Evolutionary conservation across 805 yeast species (phyloP), one percentile per base, ranked within the genome.

Genomic region (Saccharomycopsis malanga): DNA sequence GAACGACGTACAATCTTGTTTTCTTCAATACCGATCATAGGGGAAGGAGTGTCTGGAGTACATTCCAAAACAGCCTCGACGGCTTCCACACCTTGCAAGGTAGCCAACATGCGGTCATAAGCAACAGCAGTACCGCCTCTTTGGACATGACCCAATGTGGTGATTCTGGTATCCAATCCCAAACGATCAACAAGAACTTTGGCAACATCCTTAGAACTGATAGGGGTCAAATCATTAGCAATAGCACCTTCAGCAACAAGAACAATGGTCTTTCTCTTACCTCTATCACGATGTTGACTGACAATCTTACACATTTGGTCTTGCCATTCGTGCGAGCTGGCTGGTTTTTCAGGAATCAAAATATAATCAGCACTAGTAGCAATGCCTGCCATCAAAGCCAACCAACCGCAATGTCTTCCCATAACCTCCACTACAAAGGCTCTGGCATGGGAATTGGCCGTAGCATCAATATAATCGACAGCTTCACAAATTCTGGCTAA

Each of bases 361-460:
- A 88, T 83, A 63, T 79, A 88, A 68, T 93, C 98, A 2, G 98
- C 98, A 58, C 93, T 85, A 24, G 97, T 87, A 38, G 98, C 88
- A 53, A 91, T 82, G 61, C 98, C 98, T 3, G 98, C 94, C 93
- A 88, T 89, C 57, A 93, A 71, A 1, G 94, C 98, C 58, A 93
- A 76, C 98, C 98, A 93, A 54, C 98, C 98, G 73, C 98, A 93
- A 65, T 93, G 97, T 62, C 98, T 80, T 53, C 98, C 98, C 98
- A 93, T 93, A 35, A 93, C 98, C 65, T 93, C 98, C 50, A 93
- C 85, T 38, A 93, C 96, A 64, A 93, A 93, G 5, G 98, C 98
- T 61, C 98, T 79, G 12, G 96, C 87, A 65, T 93, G 98, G 2
- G 98, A 91, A 56, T 85, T 79, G 15, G 98, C 98, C 32, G 98